Conservation (phyloP, 129 eudicot genomes). For the Artemisia annua region DNA sequence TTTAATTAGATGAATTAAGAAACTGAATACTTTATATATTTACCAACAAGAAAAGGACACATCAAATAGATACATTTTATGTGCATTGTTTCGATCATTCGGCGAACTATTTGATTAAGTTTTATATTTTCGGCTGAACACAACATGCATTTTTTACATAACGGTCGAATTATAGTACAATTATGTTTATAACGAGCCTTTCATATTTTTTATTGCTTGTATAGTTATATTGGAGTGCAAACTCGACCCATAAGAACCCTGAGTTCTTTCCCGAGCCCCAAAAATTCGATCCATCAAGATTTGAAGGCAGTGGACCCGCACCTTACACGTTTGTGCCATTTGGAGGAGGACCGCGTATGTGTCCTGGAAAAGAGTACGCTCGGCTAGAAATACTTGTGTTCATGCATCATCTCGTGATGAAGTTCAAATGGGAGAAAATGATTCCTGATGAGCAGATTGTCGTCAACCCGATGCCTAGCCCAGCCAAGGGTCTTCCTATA, state of each 20-base stretch:
- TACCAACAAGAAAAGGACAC: too few species aligned
- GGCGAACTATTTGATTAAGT: too few species aligned
- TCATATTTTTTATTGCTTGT: background rate
- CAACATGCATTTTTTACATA: too few species aligned
- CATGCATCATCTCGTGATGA: constrained; percentile 72
- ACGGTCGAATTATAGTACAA: too few species aligned
- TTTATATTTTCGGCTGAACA: background rate
- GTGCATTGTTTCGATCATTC: too few species aligned
- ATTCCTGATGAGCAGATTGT: constrained; percentile 70
- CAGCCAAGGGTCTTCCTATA: constrained; percentile 73
- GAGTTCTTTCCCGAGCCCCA: constrained; percentile 59
- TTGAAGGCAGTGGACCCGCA: constrained; percentile 65
- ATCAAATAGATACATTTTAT: too few species aligned
- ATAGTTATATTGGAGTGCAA: constrained; percentile 78
- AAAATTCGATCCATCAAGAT: constrained; percentile 68
- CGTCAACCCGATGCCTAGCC: constrained; percentile 75
- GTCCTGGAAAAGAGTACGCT: constrained; percentile 90
- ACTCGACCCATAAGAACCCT: constrained; percentile 65
- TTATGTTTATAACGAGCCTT: background rate
- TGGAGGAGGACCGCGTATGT: constrained; percentile 95
- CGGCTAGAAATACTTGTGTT: constrained; percentile 71
- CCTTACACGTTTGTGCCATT: constrained; percentile 79
- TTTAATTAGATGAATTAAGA: too few species aligned
- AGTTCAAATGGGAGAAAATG: constrained; percentile 68
- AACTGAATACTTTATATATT: too few species aligned